These are phyloP conservation scores for Sicyos edulis DNA, from an alignment of 306 rosid species.

Conservation along the genomic window DNA sequence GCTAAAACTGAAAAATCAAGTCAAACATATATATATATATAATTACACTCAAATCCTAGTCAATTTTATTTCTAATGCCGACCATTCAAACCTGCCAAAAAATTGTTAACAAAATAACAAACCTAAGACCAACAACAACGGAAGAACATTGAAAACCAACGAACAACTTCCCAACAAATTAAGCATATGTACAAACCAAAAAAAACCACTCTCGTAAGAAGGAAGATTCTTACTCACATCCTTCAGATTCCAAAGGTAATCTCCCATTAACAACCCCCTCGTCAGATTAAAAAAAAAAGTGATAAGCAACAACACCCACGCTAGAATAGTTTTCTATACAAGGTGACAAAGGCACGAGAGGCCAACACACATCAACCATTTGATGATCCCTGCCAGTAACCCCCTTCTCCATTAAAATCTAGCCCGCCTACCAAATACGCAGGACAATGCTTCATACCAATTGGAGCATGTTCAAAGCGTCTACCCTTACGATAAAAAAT, in stretches of 20 bases:
- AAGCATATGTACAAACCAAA: background rate
- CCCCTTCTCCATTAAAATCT: background rate
- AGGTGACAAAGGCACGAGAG: background rate
- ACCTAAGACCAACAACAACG: too few species aligned
- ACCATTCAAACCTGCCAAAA: background rate
- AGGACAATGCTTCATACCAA: background rate
- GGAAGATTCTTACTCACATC: background rate
- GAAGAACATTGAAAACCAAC: background rate
- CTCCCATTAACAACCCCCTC: background rate
- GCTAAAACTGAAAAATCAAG: background rate
- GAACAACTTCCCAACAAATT: background rate
- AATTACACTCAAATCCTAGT: background rate
- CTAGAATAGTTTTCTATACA: background rate
- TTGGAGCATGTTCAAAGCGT: background rate
- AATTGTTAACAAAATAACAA: background rate
- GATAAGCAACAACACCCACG: background rate
- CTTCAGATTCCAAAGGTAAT: background rate
- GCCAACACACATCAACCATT: background rate
- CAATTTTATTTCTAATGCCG: constrained; percentile 2
- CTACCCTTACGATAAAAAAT: too few species aligned
- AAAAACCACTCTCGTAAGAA: background rate
- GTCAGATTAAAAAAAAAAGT: too few species aligned
- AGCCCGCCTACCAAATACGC: background rate
- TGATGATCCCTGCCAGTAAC: background rate
- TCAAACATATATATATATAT: background rate